These are phyloP conservation scores for Umbelopsis ramanniana DNA, from an alignment of 192 early-diverging fungal genomes.

Conservation along the genomic window DNA sequence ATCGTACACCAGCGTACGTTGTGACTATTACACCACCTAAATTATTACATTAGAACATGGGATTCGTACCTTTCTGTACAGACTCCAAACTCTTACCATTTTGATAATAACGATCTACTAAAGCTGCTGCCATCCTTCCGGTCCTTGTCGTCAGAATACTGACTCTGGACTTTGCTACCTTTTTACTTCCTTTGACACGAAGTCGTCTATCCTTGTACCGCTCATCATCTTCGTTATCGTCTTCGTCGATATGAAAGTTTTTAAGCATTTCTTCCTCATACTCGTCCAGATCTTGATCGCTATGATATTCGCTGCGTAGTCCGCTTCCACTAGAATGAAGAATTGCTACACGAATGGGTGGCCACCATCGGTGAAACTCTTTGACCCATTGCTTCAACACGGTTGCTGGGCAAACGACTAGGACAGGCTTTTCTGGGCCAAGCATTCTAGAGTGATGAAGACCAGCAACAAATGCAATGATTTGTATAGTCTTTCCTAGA, in stretches of 20 bases:
- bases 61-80: no score
- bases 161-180: not conserved
- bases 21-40: slow-evolving; percentile 85
- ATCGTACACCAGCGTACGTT: slow-evolving; percentile 82
- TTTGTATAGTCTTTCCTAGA: slow-evolving; percentile 93
- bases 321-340: slow-evolving; percentile 87
- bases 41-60: not conserved
- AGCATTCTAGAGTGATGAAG: slow-evolving; percentile 75
- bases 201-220: slow-evolving; percentile 30
- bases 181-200: slow-evolving; percentile 18
- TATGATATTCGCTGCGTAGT: slow-evolving; percentile 45
- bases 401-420: slow-evolving; percentile 81
- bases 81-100: slow-evolving; percentile 29
- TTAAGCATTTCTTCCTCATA: slow-evolving; percentile 24
- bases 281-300: slow-evolving; percentile 34
- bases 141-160: slow-evolving; percentile 30
- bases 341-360: slow-evolving; percentile 85
- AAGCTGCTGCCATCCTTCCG: slow-evolving; percentile 47
- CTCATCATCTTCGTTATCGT: slow-evolving; percentile 38
- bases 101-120: slow-evolving; percentile 49
- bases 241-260: slow-evolving; percentile 34
- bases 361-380: slow-evolving; percentile 85
- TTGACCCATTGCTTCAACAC: slow-evolving; percentile 83
- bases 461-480: slow-evolving; percentile 82
- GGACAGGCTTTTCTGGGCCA: slow-evolving; percentile 44